phyloP scores from a whole-genome alignment of 139 green algal species.

The Deuterostichococcus epilithicus region DNA sequence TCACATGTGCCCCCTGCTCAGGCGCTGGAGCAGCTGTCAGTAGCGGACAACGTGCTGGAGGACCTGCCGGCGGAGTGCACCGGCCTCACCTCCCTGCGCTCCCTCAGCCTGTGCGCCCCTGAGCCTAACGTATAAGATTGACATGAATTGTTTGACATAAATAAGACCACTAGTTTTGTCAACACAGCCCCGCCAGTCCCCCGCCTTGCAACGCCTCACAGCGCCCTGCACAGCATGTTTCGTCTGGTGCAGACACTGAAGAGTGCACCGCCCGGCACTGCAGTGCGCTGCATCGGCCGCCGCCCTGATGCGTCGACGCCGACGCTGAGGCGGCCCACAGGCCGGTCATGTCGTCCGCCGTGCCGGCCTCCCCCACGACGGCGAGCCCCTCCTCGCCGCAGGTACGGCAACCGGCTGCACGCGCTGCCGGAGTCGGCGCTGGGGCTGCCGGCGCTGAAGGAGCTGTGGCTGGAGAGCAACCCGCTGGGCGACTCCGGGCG shows the following conservation, averaged over 20 bases:
- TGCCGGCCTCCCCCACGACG: too few relatives aligned
- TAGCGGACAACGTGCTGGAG: constrained; percentile 42
- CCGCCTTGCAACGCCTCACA: too few relatives aligned
- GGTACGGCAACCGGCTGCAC: constrained; percentile 45
- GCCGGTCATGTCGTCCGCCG: too few relatives aligned
- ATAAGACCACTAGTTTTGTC: too few relatives aligned
- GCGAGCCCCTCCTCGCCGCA: neutral
- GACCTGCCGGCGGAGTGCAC: constrained; percentile 16
- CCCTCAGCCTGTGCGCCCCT: constrained; percentile 14
- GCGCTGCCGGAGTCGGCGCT: constrained; percentile 22
- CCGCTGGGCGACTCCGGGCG: constrained; percentile 33
- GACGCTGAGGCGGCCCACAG: too few relatives aligned
- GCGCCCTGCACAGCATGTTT: too few relatives aligned
- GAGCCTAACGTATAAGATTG: neutral
- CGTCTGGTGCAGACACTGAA: too few relatives aligned
- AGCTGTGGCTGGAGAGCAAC: constrained; percentile 78
- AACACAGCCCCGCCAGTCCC: too few relatives aligned
- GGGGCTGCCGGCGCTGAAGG: constrained; percentile 9
- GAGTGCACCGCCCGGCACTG: too few relatives aligned
- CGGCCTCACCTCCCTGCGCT: constrained; percentile 16
- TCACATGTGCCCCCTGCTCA: constrained; percentile 10
- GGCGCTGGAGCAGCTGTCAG: constrained; percentile 40
- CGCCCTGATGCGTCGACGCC: too few relatives aligned
- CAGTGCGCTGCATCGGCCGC: too few relatives aligned
- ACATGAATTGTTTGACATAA: too few relatives aligned